These are phyloP conservation scores for Cercospora sojina DNA, from an alignment of 2,329 filamentous ascomycete species.

Conservation along the genomic window DNA sequence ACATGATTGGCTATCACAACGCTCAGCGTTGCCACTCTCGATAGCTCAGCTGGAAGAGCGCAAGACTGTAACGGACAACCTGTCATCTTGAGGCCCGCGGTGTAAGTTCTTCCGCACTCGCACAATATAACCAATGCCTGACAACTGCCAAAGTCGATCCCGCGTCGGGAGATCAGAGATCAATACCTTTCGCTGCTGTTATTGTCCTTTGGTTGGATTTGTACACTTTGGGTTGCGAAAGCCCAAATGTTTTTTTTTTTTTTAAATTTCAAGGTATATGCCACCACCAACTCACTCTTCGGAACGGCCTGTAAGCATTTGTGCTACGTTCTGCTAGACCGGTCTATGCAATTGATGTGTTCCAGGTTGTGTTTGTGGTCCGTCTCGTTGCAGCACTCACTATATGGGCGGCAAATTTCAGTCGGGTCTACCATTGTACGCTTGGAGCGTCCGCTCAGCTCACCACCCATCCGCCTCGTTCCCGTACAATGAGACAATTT, in stretches of 20 bases:
- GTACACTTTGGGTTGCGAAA: too few relatives aligned
- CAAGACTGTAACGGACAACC: conserved; percentile 25
- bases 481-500: not conserved
- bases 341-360: too few relatives aligned
- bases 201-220: too few relatives aligned
- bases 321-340: not conserved
- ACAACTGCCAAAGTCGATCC: too few relatives aligned
- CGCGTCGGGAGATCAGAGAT: conserved; percentile 19
- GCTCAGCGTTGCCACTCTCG: conserved; percentile 7
- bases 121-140: too few relatives aligned
- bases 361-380: too few relatives aligned
- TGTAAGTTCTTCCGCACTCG: too few relatives aligned
- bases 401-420: not conserved
- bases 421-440: not conserved
- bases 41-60: conserved; percentile 33
- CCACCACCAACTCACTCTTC: not conserved
- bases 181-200: too few relatives aligned
- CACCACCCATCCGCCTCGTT: not conserved
- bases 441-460: not conserved
- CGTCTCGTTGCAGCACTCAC: not conserved
- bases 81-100: conserved; percentile 21
- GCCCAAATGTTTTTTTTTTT: too few relatives aligned
- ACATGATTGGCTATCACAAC: not conserved
- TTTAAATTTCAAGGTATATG: not conserved
- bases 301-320: not conserved